Conservation (phyloP, 805 yeast species). For the Scheffersomyces coipomensis region DNA sequence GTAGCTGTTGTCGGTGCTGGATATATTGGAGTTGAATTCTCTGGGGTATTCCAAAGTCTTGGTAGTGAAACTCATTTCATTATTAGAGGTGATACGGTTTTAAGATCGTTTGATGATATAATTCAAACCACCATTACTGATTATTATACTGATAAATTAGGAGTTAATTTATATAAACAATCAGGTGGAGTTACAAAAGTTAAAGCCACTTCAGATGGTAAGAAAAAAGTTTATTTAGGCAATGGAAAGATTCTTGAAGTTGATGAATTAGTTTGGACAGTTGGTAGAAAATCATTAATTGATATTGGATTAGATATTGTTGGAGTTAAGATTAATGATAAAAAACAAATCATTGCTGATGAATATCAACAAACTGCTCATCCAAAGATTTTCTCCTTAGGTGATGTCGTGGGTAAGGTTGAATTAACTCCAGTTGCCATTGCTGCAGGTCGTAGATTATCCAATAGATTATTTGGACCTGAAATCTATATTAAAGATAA, state of each 20-base stretch:
- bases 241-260: slow-evolving; percentile 48
- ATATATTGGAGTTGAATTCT: slow-evolving; percentile 92
- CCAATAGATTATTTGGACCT: slow-evolving; percentile 86
- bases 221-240: slow-evolving; percentile 35
- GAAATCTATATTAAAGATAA: slow-evolving; percentile 72
- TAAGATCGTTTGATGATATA: slow-evolving; percentile 82
- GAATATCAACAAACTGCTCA: slow-evolving; percentile 84
- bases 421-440: slow-evolving; percentile 98
- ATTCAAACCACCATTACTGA: slow-evolving; percentile 80
- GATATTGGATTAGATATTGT: slow-evolving; percentile 75
- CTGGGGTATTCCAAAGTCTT: slow-evolving; percentile 89
- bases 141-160: slow-evolving; percentile 70
- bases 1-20: slow-evolving; percentile 98
- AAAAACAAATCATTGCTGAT: slow-evolving; percentile 71
- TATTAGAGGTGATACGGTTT: slow-evolving; percentile 87
- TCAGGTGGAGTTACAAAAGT: slow-evolving; percentile 43
- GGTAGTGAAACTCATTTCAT: slow-evolving; percentile 85
- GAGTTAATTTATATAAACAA: slow-evolving; percentile 75
- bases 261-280: slow-evolving; percentile 87
- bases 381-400: slow-evolving; percentile 74
- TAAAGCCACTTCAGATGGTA: slow-evolving; percentile 30
- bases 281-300: slow-evolving; percentile 80
- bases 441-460: slow-evolving; percentile 93
- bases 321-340: slow-evolving; percentile 61
- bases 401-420: slow-evolving; percentile 90